phyloP scores from a whole-genome alignment of 805 yeast species.

The Sugiyamaella valdiviana region DNA sequence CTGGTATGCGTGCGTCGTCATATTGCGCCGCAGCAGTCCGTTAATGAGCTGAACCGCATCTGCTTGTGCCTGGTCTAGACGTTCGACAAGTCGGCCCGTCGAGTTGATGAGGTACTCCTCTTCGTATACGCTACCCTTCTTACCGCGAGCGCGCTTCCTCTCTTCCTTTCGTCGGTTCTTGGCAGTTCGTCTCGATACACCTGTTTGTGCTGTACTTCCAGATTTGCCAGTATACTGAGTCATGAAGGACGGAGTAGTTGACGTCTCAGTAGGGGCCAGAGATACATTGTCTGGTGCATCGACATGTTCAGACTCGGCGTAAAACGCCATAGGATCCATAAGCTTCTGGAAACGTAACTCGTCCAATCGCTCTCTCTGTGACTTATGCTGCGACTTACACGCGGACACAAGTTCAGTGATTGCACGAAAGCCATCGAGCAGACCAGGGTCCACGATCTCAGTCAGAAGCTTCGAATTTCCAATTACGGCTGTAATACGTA shows the following conservation, averaged over 20 bases:
- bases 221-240: constrained; percentile 97
- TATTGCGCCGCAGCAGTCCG: constrained; percentile 64
- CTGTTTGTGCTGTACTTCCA: constrained; percentile 91
- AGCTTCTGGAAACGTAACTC: constrained; percentile 79
- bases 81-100: constrained; percentile 78
- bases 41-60: constrained; percentile 73
- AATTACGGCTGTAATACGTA: constrained; percentile 48
- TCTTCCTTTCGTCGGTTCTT: constrained; percentile 94
- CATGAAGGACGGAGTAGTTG: constrained; percentile 86
- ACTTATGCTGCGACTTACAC: constrained; percentile 74
- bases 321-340: constrained; percentile 80
- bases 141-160: constrained; percentile 91
- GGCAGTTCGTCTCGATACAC: constrained; percentile 86
- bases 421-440: constrained; percentile 82
- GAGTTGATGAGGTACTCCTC: constrained; percentile 90
- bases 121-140: constrained; percentile 95
- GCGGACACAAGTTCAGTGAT: constrained; percentile 90
- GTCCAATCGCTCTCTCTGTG: constrained; percentile 78
- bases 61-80: constrained; percentile 63
- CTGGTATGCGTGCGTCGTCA: constrained; percentile 74
- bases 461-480: constrained; percentile 34
- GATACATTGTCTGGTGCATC: constrained; percentile 92
- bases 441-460: constrained; percentile 58
- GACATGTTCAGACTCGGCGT: constrained; percentile 66
- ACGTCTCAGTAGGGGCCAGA: constrained; percentile 88